phyloP scores from a whole-genome alignment of 2,329 filamentous ascomycete species.

The Paramyrothecium sp. region DNA sequence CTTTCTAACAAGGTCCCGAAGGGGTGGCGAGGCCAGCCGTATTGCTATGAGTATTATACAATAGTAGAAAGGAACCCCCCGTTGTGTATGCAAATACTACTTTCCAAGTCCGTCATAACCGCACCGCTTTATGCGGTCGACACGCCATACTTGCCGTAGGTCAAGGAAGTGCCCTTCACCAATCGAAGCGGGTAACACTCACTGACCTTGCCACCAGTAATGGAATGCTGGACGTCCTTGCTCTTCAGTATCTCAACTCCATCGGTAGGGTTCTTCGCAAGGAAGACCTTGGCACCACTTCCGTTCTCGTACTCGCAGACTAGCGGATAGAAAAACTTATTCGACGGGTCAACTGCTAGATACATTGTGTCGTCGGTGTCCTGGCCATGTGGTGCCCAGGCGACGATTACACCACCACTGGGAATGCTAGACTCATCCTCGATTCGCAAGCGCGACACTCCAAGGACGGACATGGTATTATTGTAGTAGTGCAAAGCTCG shows the following conservation, averaged over 20 bases:
- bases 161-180: background rate
- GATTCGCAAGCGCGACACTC: constrained; percentile 27
- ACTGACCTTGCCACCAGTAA: background rate
- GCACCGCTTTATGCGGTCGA: background rate
- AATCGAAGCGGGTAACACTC: background rate
- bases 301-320: constrained; percentile 24
- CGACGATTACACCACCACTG: constrained; percentile 11
- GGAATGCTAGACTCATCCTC: constrained; percentile 15
- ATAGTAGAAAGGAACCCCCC: too few relatives aligned
- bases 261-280: constrained; percentile 9
- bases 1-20: too few relatives aligned
- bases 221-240: background rate
- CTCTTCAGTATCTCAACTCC: background rate
- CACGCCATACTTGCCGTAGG: background rate
- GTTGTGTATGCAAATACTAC: too few relatives aligned
- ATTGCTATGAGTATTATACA: too few relatives aligned
- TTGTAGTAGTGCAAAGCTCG: constrained; percentile 31
- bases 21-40: too few relatives aligned
- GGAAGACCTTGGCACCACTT: constrained; percentile 21
- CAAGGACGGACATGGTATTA: constrained; percentile 25
- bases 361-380: constrained; percentile 13
- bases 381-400: constrained; percentile 10
- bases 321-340: constrained; percentile 22
- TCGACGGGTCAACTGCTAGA: constrained; percentile 15
- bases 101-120: too few relatives aligned